A percentile compares a stretch with the other conserved stretches of the same genome.
Conservation (phyloP, 139 green algal genomes). For the Chlamydomonas eustigma region DNA sequence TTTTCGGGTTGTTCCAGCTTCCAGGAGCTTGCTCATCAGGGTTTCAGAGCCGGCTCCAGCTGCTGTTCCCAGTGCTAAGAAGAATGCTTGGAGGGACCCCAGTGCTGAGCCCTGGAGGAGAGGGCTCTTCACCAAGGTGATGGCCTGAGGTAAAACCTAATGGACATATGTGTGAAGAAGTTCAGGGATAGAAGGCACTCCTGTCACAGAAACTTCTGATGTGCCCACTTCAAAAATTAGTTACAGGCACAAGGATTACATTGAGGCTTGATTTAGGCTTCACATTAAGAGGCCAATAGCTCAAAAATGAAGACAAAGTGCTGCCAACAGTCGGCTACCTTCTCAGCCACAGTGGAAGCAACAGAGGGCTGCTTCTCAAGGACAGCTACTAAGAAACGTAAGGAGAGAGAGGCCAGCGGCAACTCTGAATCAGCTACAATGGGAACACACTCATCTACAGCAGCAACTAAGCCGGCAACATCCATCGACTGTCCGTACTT, state of each 20-base stretch:
- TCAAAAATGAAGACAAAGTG: too few species aligned
- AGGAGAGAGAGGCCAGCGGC: conserved; percentile 59
- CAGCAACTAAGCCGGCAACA: neutral
- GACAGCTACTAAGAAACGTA: conserved; percentile 63
- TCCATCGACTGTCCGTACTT: conserved; percentile 40
- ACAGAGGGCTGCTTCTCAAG: conserved; percentile 40
- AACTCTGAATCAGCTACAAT: conserved; percentile 79
- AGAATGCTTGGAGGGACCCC: conserved; percentile 68
- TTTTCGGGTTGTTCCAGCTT: conserved; percentile 30
- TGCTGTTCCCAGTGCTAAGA: conserved; percentile 32
- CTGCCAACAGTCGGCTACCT: too few species aligned
- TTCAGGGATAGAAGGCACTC: too few species aligned
- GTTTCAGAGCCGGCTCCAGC: conserved; percentile 22
- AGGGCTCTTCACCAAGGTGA: conserved; percentile 70
- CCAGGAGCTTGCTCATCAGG: conserved; percentile 58
- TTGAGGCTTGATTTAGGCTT: too few species aligned
- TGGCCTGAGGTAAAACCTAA: conserved; percentile 41
- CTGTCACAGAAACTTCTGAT: too few species aligned
- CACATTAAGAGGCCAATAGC: too few species aligned
- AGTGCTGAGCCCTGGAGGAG: conserved; percentile 75
- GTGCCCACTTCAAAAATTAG: too few species aligned
- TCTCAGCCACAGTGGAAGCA: conserved; percentile 21
- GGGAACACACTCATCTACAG: conserved; percentile 39
- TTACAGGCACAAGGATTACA: too few species aligned
- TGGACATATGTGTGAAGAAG: too few species aligned